Evolutionary conservation across 2,329 filamentous ascomycete genomes (phyloP), one percentile per base, ranked within the genome.

Genomic region (Tolypocladium inflatum): DNA sequence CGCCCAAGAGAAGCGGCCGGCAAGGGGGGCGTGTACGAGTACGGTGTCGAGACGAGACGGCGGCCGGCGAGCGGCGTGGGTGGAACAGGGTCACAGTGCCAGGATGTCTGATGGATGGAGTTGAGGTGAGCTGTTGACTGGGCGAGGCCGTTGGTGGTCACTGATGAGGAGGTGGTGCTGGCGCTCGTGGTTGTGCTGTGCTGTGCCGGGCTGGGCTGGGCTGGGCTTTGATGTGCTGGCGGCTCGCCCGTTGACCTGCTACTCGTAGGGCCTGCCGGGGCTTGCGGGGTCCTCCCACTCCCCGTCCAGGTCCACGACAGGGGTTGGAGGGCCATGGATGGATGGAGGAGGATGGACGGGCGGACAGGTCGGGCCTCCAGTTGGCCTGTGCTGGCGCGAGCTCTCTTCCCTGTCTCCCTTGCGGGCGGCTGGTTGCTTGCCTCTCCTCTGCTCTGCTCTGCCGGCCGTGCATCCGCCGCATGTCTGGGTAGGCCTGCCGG

Each of bases 121-220:
- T 39, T 48, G 42, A 54, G 56, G 41, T 42, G 51, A 57, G 51
- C 48, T 35, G 48, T 35, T n/a, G 48, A 51, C 17, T 13, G 48
- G 9, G 48, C 17, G 48, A 51, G 26, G 21, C n/a, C 17, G 17
- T n/a, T 15, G 4, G 54, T 33, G 30, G 54, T 7, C 26, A 23
- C 19, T 43, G 37, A 17, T 26, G 15, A 23, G n/a, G 23, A 26
- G n/a, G 52, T 55, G 45, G 54, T 65, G 64, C 61, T 65, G 61
- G 55, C 59, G 58, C 60, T 63, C 52, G 58, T 67, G 63, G 30
- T 54, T 58, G 59, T 59, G 57, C 55, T 52, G 63, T 63, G 59
- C 59, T 60, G 57, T 62, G 62, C 45, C 52, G 58, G 63, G 61
- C 60, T 53, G 59, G 30, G 45, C 45, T 50, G 26, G 26, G 26